These are phyloP conservation scores for Colletotrichum tropicale DNA, from an alignment of 2,329 filamentous ascomycete species.

Conservation along the genomic window DNA sequence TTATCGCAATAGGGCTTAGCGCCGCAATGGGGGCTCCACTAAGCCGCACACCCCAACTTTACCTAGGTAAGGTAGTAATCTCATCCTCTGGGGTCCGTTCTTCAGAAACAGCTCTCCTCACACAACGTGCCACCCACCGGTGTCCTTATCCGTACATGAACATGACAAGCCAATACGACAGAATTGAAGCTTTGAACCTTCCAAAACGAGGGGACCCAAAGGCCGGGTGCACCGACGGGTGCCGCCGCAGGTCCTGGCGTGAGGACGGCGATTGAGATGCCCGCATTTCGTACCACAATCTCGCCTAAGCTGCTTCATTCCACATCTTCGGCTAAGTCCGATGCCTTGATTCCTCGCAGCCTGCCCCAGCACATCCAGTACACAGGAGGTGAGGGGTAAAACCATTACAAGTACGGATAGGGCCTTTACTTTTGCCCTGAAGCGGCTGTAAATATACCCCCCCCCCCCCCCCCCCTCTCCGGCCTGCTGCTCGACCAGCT, in stretches of 20 bases:
- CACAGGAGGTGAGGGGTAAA: background rate
- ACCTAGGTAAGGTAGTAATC: background rate
- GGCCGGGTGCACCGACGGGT: background rate
- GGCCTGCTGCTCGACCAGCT: too few relatives aligned
- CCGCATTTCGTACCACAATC: background rate
- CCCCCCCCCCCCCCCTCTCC: background rate
- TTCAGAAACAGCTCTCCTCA: background rate
- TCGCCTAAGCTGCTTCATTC: background rate
- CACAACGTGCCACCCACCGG: background rate
- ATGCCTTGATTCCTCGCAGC: background rate
- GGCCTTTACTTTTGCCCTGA: background rate
- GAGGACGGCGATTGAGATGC: background rate
- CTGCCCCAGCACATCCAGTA: background rate
- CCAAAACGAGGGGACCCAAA: background rate
- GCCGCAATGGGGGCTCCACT: constrained; percentile 14
- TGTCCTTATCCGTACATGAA: background rate
- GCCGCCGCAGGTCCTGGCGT: background rate
- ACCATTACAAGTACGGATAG: background rate
- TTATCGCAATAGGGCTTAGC: constrained; percentile 43
- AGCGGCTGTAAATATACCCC: background rate
- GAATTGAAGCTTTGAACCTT: background rate
- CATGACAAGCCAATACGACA: background rate
- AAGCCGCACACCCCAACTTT: background rate
- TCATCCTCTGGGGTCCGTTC: background rate
- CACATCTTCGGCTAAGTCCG: background rate